These are phyloP conservation scores for Blepharisma japonicum DNA, from an alignment of 73 alveolate species.

Conservation along the genomic window DNA sequence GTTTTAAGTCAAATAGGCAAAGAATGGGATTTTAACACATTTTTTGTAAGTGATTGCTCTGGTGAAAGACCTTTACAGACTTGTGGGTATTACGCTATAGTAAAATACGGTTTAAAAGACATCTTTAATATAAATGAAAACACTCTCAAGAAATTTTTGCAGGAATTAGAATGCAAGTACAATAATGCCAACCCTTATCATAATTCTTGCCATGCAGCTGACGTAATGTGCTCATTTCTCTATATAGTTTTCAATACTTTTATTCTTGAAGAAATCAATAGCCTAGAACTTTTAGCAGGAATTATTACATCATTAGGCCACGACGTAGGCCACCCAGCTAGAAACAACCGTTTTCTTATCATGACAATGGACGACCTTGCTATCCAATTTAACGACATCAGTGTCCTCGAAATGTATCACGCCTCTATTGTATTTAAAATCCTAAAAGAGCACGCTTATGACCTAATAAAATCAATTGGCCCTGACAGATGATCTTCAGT, in stretches of 20 bases:
- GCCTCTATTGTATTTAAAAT: constrained; percentile 29
- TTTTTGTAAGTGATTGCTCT: constrained; percentile 9
- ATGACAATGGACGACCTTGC: constrained; percentile 30
- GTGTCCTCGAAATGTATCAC: constrained; percentile 40
- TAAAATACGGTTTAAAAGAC: background rate
- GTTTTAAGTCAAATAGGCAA: background rate
- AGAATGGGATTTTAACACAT: constrained; percentile 31
- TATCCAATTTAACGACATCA: constrained; percentile 42
- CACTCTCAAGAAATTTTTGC: background rate
- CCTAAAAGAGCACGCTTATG: constrained; percentile 6
- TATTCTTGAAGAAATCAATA: too few relatives aligned
- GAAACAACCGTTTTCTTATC: constrained; percentile 20
- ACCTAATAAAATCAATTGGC: constrained; percentile 7
- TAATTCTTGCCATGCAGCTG: constrained; percentile 40
- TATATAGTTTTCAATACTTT: constrained; percentile 9
- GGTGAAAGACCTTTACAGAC: background rate
- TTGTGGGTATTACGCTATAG: background rate
- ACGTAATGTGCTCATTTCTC: constrained; percentile 25
- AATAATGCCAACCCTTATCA: constrained; percentile 22
- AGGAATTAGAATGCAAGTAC: constrained; percentile 4
- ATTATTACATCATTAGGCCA: constrained; percentile 29
- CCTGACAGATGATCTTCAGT: constrained; percentile 22
- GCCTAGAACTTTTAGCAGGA: constrained; percentile 1
- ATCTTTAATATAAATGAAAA: background rate
- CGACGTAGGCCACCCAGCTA: constrained; percentile 38